Percentiles rank a stretch among this genome's conserved stretches.
These are phyloP conservation scores for Russula griseocarnosa DNA, from an alignment of 768 basidiomycete species.

Conservation along the genomic window DNA sequence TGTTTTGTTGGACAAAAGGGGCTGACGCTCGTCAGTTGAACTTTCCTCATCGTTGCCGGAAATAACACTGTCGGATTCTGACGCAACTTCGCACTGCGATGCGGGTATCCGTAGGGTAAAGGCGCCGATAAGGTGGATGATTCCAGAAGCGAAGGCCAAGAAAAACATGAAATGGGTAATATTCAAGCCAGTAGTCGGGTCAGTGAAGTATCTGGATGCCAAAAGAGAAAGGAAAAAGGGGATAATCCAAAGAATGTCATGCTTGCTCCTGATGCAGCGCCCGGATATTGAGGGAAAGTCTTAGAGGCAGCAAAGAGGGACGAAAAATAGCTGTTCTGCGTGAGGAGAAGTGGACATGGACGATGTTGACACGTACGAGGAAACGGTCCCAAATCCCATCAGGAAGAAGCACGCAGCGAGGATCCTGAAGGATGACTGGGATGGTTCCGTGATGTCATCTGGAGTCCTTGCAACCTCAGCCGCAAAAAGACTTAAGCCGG, in stretches of 20 bases:
- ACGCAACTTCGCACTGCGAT: constrained; percentile 4
- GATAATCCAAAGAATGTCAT: constrained; percentile 80
- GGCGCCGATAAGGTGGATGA: constrained; percentile 53
- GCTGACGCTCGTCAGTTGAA: constrained; percentile 26
- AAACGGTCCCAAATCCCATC: constrained; percentile 63
- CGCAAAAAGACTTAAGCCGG: constrained; percentile 62
- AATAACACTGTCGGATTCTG: constrained; percentile 15
- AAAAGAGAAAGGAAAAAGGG: constrained; percentile 67
- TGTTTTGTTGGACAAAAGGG: constrained; percentile 34
- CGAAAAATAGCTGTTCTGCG: constrained; percentile 50
- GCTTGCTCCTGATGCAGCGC: constrained; percentile 60
- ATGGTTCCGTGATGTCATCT: constrained; percentile 37
- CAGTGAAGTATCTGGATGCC: constrained; percentile 59
- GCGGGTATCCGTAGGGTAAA: constrained; percentile 39
- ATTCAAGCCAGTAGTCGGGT: constrained; percentile 42
- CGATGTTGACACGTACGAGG: constrained; percentile 52
- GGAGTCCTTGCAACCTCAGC: constrained; percentile 50
- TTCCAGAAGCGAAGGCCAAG: constrained; percentile 51
- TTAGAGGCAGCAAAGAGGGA: constrained; percentile 72
- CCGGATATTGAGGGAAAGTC: constrained; percentile 60
- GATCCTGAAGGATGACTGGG: constrained; percentile 45
- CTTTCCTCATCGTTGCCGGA: constrained; percentile 26
- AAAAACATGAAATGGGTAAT: constrained; percentile 52
- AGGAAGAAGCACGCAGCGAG: constrained; percentile 59
- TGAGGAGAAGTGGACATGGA: constrained; percentile 1